Conservation (phyloP, 2,329 filamentous ascomycete genomes). For the Mariannaea elegans region DNA sequence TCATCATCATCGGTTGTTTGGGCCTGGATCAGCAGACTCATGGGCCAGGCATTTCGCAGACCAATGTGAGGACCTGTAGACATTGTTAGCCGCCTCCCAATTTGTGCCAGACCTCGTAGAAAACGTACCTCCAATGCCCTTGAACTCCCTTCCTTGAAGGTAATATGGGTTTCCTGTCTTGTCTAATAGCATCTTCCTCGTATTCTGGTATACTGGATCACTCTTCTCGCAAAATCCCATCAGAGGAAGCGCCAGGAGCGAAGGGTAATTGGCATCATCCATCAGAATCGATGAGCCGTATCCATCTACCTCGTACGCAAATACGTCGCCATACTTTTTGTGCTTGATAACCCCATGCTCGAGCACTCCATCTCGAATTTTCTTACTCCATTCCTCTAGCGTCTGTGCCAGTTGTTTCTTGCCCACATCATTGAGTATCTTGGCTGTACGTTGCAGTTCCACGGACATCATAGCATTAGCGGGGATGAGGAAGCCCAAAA, state of each 20-base stretch:
- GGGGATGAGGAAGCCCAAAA: conserved; percentile 93
- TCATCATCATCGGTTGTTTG: conserved; percentile 85
- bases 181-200: conserved; percentile 78
- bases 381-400: conserved; percentile 66
- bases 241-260: conserved; percentile 78
- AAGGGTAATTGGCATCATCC: conserved; percentile 91
- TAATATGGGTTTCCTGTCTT: conserved; percentile 89
- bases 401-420: conserved; percentile 62
- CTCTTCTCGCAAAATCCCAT: conserved; percentile 75
- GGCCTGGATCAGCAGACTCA: conserved; percentile 91
- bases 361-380: conserved; percentile 80
- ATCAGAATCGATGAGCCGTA: conserved; percentile 85
- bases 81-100: conserved; percentile 17
- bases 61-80: conserved; percentile 73
- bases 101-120: too few relatives aligned
- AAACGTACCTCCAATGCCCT: conserved; percentile 82
- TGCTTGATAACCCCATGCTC: conserved; percentile 84
- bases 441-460: conserved; percentile 79
- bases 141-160: conserved; percentile 78
- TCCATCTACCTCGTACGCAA: conserved; percentile 88
- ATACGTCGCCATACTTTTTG: conserved; percentile 79
- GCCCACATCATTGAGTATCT: conserved; percentile 70
- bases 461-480: conserved; percentile 96
- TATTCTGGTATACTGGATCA: conserved; percentile 85
- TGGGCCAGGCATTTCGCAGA: conserved; percentile 92